Conservation (phyloP, 192 early-diverging fungal species). For the Coemansia aciculifera region DNA sequence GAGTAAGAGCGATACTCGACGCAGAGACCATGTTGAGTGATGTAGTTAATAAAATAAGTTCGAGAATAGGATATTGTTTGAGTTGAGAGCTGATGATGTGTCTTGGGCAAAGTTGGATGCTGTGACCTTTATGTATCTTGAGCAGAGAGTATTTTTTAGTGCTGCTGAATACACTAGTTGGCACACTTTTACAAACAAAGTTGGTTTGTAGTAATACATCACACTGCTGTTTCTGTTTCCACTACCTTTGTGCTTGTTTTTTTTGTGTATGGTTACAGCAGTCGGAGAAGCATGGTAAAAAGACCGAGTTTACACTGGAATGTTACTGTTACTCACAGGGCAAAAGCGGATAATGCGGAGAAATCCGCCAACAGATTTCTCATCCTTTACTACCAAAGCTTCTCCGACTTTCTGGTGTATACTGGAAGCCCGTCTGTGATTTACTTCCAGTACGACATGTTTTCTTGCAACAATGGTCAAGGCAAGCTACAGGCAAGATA, state of each 20-base stretch:
- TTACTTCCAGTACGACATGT: background rate
- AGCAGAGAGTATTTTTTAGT: background rate
- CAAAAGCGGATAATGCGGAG: background rate
- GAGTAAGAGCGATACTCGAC: constrained; percentile 22
- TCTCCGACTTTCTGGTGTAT: background rate
- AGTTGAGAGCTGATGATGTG: background rate
- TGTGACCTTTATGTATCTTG: background rate
- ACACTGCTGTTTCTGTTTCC: background rate
- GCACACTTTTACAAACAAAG: constrained; percentile 7
- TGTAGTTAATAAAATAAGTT: background rate
- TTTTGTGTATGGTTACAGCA: background rate
- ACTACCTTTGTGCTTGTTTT: background rate
- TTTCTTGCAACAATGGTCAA: background rate
- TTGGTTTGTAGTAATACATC: background rate
- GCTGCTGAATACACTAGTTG: background rate
- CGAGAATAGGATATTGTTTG: background rate
- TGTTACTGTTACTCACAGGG: background rate
- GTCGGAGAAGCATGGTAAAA: background rate
- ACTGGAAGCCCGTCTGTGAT: background rate
- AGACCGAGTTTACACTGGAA: background rate
- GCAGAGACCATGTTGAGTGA: constrained; percentile 35
- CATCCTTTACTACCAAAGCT: background rate
- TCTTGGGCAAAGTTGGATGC: background rate
- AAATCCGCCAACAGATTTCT: background rate
- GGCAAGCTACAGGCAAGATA: background rate